Evolutionary conservation across 2,329 filamentous ascomycete genomes (phyloP).

Genomic region (Ascochyta lentis): DNA sequence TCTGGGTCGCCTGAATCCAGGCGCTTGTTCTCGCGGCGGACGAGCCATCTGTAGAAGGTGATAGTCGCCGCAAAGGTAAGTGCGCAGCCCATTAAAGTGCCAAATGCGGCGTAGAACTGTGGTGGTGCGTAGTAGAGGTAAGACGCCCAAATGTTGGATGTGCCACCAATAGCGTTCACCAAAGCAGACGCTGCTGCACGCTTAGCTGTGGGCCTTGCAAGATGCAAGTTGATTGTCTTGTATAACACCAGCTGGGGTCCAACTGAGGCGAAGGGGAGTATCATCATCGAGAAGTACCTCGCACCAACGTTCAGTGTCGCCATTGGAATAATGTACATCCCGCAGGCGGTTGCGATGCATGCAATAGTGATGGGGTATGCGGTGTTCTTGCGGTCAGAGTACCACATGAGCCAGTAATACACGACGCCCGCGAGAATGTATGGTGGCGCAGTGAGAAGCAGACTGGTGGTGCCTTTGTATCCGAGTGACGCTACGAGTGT

Average conservation of each 20-base stretch:
- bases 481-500: constrained; percentile 62
- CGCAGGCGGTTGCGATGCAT: constrained; percentile 46
- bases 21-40: constrained; percentile 29
- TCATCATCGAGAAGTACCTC: constrained; percentile 44
- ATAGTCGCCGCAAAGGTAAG: constrained; percentile 26
- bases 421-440: constrained; percentile 61
- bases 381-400: constrained; percentile 53
- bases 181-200: constrained; percentile 30
- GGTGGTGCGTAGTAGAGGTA: constrained; percentile 35
- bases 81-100: constrained; percentile 24
- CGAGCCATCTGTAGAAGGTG: constrained; percentile 29
- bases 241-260: constrained; percentile 30
- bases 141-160: constrained; percentile 31
- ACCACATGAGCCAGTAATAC: constrained; percentile 50
- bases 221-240: constrained; percentile 33
- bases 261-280: constrained; percentile 31
- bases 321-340: constrained; percentile 48
- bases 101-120: constrained; percentile 31
- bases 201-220: constrained; percentile 29
- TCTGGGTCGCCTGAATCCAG: constrained; percentile 27
- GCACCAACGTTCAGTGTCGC: constrained; percentile 38
- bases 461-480: constrained; percentile 60
- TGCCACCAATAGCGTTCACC: constrained; percentile 31
- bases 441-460: constrained; percentile 64
- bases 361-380: constrained; percentile 51